Conservation (phyloP, 2,329 filamentous ascomycete genomes). For the Sporothrix dimorphospora region DNA sequence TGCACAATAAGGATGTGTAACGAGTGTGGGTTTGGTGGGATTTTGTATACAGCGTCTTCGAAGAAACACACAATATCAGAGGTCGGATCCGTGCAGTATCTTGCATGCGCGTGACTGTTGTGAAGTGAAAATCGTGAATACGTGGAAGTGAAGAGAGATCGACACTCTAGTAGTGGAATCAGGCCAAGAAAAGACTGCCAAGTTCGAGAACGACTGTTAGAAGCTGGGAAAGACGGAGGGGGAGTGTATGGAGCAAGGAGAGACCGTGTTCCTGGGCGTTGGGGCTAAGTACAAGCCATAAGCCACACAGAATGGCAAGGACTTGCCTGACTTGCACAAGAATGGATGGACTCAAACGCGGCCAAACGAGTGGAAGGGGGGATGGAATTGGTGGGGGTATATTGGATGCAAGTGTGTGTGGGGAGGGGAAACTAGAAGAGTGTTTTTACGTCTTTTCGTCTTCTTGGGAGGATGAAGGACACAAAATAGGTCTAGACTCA, state of each 20-base stretch:
- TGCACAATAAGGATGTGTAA: neutral
- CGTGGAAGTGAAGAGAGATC: conserved; percentile 3
- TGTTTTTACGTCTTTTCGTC: neutral
- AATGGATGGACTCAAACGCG: conserved; percentile 9
- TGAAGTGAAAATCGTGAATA: neutral
- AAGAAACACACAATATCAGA: neutral
- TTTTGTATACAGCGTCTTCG: neutral
- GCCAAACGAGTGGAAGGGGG: neutral
- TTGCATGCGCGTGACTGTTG: neutral
- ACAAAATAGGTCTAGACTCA: neutral
- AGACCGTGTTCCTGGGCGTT: neutral
- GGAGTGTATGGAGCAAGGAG: neutral
- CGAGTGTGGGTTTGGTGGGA: neutral
- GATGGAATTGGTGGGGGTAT: conserved; percentile 19
- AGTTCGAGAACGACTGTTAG: conserved; percentile 10
- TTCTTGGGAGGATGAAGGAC: neutral
- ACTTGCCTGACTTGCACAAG: neutral
- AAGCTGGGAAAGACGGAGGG: neutral
- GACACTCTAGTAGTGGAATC: neutral
- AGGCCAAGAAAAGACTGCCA: conserved; percentile 13
- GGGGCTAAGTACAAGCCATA: neutral
- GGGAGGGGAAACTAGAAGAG: conserved; percentile 14
- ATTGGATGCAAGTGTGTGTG: conserved; percentile 26
- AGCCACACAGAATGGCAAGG: neutral
- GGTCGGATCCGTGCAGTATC: too few relatives aligned